Evolutionary conservation across 768 basidiomycete species (phyloP).

Genomic region (Tricholoma furcatifolium): DNA sequence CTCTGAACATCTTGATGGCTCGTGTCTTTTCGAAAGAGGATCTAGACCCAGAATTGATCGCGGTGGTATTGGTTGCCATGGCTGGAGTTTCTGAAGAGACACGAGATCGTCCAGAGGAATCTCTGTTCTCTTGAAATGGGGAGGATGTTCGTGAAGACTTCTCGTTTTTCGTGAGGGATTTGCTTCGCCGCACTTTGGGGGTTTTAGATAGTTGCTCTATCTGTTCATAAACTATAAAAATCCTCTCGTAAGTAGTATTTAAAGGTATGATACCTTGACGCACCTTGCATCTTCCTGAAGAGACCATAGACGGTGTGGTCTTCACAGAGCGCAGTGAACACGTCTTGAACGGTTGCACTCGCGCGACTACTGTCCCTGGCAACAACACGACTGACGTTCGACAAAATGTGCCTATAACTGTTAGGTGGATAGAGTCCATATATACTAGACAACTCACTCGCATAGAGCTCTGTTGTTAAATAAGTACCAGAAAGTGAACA

Average conservation of each 20-base stretch:
- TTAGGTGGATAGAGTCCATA: slow-evolving; percentile 2
- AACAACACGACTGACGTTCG: slow-evolving; percentile 81
- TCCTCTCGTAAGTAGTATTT: background rate
- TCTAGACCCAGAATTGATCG: slow-evolving; percentile 36
- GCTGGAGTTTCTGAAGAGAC: slow-evolving; percentile 38
- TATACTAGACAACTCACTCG: slow-evolving; percentile 59
- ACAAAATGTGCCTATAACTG: slow-evolving; percentile 68
- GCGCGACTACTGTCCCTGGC: slow-evolving; percentile 83
- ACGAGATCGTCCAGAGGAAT: slow-evolving; percentile 34
- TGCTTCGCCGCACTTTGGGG: slow-evolving; percentile 61
- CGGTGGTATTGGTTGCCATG: slow-evolving; percentile 22
- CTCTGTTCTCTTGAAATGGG: slow-evolving; percentile 37
- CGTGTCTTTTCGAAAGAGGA: slow-evolving; percentile 66
- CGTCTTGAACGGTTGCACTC: slow-evolving; percentile 72
- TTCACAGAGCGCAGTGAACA: slow-evolving; percentile 88
- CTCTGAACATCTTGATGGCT: slow-evolving; percentile 56
- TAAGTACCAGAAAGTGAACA: slow-evolving; percentile 19
- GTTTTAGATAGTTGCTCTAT: slow-evolving; percentile 67
- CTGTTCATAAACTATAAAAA: slow-evolving; percentile 67
- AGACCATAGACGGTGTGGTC: slow-evolving; percentile 84
- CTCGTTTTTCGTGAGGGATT: slow-evolving; percentile 63
- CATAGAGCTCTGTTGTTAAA: slow-evolving; percentile 63
- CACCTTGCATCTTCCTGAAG: slow-evolving; percentile 87
- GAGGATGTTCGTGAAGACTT: slow-evolving; percentile 46
- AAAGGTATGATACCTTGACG: slow-evolving; percentile 17